These are phyloP conservation scores for Pyracantha coccinea DNA, from an alignment of 331 rosid genomes.

Conservation along the genomic window DNA sequence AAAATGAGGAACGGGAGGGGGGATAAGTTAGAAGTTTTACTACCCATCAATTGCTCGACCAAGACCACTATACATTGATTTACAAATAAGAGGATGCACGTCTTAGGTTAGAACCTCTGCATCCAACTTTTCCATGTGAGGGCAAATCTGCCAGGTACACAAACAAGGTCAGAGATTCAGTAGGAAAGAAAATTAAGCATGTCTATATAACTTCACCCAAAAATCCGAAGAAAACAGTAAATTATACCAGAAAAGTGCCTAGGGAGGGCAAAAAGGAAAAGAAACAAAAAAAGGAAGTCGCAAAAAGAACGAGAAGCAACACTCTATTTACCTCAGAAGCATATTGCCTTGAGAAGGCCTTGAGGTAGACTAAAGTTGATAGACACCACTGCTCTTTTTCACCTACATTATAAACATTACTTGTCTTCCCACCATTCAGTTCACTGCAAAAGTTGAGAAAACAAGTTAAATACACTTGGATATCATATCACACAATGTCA, in stretches of 20 bases:
- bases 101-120: conserved; percentile 57
- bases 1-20: too few species aligned
- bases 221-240: background rate
- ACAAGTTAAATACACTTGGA: background rate
- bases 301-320: background rate
- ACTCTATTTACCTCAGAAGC: conserved; percentile 74
- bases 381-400: conserved; percentile 98
- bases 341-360: conserved; percentile 95
- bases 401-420: conserved; percentile 48
- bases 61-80: conserved; percentile 64
- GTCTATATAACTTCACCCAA: background rate
- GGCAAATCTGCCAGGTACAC: conserved; percentile 64
- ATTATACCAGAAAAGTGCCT: background rate
- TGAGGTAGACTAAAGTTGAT: conserved; percentile 86
- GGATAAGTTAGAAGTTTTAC: conserved; percentile 9
- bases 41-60: conserved; percentile 38
- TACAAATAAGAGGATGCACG: conserved; percentile 55
- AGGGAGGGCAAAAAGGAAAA: background rate
- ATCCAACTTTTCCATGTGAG: conserved; percentile 73
- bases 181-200: background rate
- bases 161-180: background rate
- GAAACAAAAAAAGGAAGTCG: background rate
- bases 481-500: background rate
- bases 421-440: conserved; percentile 55
- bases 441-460: conserved; percentile 43